Conservation (phyloP, 1,284 basidiomycete species). For the Cryptococcus jaspeensis region DNA sequence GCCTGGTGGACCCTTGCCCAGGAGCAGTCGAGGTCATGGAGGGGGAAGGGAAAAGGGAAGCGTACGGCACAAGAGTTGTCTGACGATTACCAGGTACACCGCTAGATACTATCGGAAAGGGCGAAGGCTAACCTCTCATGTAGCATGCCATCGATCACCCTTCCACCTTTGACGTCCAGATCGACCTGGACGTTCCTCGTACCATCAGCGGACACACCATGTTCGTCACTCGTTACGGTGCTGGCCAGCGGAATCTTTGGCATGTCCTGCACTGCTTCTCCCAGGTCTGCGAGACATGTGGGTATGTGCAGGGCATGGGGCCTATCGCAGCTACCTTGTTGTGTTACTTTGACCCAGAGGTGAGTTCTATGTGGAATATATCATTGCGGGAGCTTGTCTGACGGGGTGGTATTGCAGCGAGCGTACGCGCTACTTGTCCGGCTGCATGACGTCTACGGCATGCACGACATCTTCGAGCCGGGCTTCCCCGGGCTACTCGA, state of each 20-base stretch:
- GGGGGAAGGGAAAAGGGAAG: constrained; percentile 32
- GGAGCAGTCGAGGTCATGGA: constrained; percentile 38
- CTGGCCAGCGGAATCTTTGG: constrained; percentile 89
- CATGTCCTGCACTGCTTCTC: constrained; percentile 93
- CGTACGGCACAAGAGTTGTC: constrained; percentile 31
- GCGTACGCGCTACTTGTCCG: constrained; percentile 80
- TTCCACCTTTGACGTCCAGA: constrained; percentile 90
- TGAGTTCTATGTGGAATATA: constrained; percentile 25
- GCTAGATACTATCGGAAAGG: neutral
- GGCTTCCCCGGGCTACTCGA: constrained; percentile 96
- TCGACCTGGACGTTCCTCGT: constrained; percentile 95
- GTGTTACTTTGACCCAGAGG: constrained; percentile 86
- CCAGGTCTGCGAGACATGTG: constrained; percentile 77
- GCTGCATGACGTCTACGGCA: constrained; percentile 80
- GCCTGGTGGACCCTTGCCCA: constrained; percentile 78
- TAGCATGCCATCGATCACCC: constrained; percentile 68
- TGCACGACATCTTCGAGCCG: constrained; percentile 87
- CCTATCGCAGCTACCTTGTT: constrained; percentile 92
- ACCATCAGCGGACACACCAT: constrained; percentile 93
- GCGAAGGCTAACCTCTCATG: neutral
- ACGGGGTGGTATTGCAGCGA: constrained; percentile 48
- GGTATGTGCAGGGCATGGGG: constrained; percentile 83
- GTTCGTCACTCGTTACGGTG: constrained; percentile 93
- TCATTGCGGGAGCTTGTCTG: neutral
- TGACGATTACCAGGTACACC: constrained; percentile 58